Conservation (phyloP, 352 stramenopile genomes). For the Phytophthora pseudosyringae region DNA sequence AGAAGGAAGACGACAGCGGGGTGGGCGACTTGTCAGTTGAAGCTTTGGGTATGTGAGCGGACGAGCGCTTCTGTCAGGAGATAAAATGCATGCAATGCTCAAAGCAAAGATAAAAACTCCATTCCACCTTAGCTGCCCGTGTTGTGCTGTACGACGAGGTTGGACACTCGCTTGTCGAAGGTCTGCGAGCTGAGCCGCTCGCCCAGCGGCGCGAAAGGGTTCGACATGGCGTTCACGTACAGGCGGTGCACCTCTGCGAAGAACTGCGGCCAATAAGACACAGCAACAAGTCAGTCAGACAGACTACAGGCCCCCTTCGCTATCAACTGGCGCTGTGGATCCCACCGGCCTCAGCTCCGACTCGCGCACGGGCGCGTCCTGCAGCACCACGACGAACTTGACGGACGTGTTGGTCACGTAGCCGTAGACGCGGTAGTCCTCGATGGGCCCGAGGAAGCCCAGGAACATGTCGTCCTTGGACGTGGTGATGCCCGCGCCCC, state of each 20-base stretch:
- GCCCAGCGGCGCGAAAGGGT: constrained; percentile 83
- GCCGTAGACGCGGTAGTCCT: constrained; percentile 88
- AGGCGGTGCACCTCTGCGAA: constrained; percentile 85
- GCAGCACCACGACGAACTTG: constrained; percentile 84
- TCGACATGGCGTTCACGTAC: constrained; percentile 90
- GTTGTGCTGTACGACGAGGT: constrained; percentile 81
- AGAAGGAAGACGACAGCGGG: constrained; percentile 51
- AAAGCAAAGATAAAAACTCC: constrained; percentile 6
- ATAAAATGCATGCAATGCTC: constrained; percentile 19
- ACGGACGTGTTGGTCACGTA: constrained; percentile 90
- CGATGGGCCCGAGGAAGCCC: constrained; percentile 82
- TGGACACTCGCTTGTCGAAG: constrained; percentile 84
- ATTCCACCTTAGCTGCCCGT: constrained; percentile 34
- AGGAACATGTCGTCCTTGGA: constrained; percentile 89
- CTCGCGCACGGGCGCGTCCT: constrained; percentile 77
- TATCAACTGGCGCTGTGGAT: neutral
- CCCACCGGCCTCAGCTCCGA: constrained; percentile 76
- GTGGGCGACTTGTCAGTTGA: constrained; percentile 74
- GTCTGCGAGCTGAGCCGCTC: constrained; percentile 81
- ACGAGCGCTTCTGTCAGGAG: neutral
- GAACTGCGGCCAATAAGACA: constrained; percentile 52
- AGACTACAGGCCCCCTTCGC: neutral
- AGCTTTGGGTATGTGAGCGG: constrained; percentile 60
- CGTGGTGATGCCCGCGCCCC: constrained; percentile 46
- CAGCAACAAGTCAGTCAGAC: constrained; percentile 8